Evolutionary conservation across 805 yeast species (phyloP).

Genomic region (Sungouiozyma intestinalis): DNA sequence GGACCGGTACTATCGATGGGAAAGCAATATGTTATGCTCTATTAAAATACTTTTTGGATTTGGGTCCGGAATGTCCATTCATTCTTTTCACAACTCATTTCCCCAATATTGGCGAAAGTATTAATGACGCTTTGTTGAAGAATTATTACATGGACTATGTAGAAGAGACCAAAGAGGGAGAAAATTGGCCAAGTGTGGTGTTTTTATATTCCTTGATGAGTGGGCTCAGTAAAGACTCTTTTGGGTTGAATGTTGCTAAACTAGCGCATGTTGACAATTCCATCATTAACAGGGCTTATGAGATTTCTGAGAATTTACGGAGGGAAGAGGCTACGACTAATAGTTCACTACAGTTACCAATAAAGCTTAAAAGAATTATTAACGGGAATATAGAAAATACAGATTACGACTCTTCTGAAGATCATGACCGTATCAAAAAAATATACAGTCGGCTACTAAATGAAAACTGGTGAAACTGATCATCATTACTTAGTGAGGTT

Average conservation of each 20-base stretch:
- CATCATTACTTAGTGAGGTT: neutral
- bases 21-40: constrained; percentile 71
- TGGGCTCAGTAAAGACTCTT: constrained; percentile 53
- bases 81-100: constrained; percentile 80
- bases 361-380: neutral
- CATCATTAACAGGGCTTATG: constrained; percentile 37
- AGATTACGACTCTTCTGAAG: neutral
- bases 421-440: neutral
- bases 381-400: neutral
- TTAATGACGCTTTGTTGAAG: constrained; percentile 28
- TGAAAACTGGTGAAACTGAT: neutral
- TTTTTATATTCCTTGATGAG: constrained; percentile 42
- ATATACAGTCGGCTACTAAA: neutral
- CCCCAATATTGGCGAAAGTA: constrained; percentile 48
- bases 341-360: constrained; percentile 4
- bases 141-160: constrained; percentile 67
- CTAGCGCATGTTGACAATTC: constrained; percentile 50
- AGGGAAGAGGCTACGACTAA: constrained; percentile 6
- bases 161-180: constrained; percentile 29
- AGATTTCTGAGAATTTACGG: constrained; percentile 17
- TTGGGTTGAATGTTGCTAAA: constrained; percentile 79
- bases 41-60: constrained; percentile 42
- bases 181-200: constrained; percentile 33
- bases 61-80: constrained; percentile 35
- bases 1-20: constrained; percentile 77